Evolutionary conservation across 306 rosid genomes (phyloP).

Genomic region (Citrullus amarus): DNA sequence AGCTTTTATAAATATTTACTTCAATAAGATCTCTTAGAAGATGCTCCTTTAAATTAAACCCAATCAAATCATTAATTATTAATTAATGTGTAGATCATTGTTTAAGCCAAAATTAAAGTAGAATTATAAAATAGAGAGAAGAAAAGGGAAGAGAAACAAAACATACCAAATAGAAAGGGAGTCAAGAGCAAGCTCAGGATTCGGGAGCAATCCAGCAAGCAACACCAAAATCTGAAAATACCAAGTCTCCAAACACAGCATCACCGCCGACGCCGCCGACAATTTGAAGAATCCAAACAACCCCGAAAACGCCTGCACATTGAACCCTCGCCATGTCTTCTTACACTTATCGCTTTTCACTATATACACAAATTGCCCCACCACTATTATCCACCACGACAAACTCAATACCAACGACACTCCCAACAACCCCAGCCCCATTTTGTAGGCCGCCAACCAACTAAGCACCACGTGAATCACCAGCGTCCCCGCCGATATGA

Average conservation of each 20-base stretch:
- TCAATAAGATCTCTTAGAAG: too few relatives aligned
- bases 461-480: not conserved
- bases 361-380: conserved; percentile 38
- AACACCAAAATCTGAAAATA: conserved; percentile 55
- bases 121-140: not conserved
- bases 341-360: conserved; percentile 15
- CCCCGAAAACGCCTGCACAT: conserved; percentile 34
- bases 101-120: too few relatives aligned
- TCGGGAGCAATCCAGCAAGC: conserved; percentile 46
- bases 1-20: too few relatives aligned
- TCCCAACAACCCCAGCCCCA: conserved; percentile 47
- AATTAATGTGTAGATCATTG: too few relatives aligned
- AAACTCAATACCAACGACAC: conserved; percentile 42
- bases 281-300: conserved; percentile 33
- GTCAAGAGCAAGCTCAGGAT: conserved; percentile 51
- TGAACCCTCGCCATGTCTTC: conserved; percentile 45
- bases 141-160: not conserved
- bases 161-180: conserved; percentile 49
- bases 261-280: conserved; percentile 58
- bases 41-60: too few relatives aligned
- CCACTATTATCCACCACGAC: conserved; percentile 71
- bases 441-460: conserved; percentile 15
- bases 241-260: conserved; percentile 78
- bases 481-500: not conserved
- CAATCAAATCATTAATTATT: too few relatives aligned